phyloP scores from a whole-genome alignment of 768 basidiomycete species.

The Holtermannia corniformis region DNA sequence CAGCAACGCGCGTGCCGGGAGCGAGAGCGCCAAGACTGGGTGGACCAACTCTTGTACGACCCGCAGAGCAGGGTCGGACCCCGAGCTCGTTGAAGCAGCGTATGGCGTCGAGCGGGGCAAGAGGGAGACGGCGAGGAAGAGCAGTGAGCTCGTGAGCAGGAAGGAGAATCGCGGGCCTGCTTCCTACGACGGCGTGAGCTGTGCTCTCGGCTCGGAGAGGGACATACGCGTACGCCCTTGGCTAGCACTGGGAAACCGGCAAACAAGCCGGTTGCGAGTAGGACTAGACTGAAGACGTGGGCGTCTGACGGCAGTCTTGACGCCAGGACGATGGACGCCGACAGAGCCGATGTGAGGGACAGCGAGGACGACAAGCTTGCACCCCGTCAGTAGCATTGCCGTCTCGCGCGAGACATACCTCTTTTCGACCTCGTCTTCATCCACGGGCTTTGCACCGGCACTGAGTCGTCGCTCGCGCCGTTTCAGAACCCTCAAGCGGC shows the following conservation, averaged over 20 bases:
- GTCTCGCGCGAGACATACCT: too few species aligned
- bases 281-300: constrained; percentile 69
- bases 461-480: constrained; percentile 12
- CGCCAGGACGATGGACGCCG: constrained; percentile 83
- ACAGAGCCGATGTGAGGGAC: constrained; percentile 61
- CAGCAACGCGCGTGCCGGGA: constrained; percentile 13
- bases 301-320: constrained; percentile 75
- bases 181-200: constrained; percentile 14
- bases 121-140: constrained; percentile 19
- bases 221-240: constrained; percentile 28
- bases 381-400: neutral
- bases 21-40: neutral
- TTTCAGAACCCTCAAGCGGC: constrained; percentile 12
- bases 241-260: constrained; percentile 33
- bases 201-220: neutral
- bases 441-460: neutral
- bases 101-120: constrained; percentile 10
- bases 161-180: constrained; percentile 22
- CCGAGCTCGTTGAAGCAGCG: too few species aligned
- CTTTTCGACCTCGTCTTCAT: constrained; percentile 12
- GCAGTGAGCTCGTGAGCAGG: constrained; percentile 18
- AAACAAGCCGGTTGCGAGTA: constrained; percentile 27
- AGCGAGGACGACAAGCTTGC: constrained; percentile 39
- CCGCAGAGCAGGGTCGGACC: too few species aligned
- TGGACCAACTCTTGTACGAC: neutral